Base-by-base conservation (phyloP, 129 eudicot species). In the Flaveria bidentis region DNA sequence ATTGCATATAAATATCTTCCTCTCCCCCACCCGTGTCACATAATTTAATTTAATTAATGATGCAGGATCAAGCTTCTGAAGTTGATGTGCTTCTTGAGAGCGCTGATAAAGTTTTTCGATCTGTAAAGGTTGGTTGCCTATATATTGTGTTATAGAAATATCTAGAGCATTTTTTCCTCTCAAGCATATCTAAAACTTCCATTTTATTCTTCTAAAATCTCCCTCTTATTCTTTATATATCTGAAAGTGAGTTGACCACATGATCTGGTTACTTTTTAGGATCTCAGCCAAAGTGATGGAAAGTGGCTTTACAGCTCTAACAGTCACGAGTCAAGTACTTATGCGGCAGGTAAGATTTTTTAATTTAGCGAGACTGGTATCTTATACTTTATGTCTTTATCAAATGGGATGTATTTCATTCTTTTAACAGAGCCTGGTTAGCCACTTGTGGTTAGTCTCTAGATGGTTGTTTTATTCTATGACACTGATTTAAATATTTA, bases 241-340 rank as follows among this genome's bases (percentile, higher is more conserved):
- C 65, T 58, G 15, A 10, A 39, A 73, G n/a, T 26, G 23, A 75
- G 23, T 44, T 72, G 79, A 78, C 58, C 28, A 20, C 28, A 67
- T 46, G 57, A 71, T 67, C 50, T 52, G 79, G 55, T 53, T 78
- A 87, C 50, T 58, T 81, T 49, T 60, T 82, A 89, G 94, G 87
- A 85, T 52, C 94, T 89, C 15, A 81, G 91, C 67, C 94, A 89
- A 71, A 89, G 94, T 80, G 94, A 92, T 89, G 97, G 97, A 71
- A 87, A 87, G 76, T 92, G 97, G 97, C 92, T 91, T 65, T 84
- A 81, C 52, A 85, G 82, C 75, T 86, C 91, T 56, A 85, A 80
- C 83, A 84, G 87, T 71, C 90, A 92, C 6, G 84, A 85, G 73
- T 87, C 97, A 74, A 92, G 97, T 76, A 82, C 85, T 76, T 82